Base-by-base conservation (phyloP, 2,329 filamentous ascomycete genomes). In the Ceratocystis alfenasii region DNA sequence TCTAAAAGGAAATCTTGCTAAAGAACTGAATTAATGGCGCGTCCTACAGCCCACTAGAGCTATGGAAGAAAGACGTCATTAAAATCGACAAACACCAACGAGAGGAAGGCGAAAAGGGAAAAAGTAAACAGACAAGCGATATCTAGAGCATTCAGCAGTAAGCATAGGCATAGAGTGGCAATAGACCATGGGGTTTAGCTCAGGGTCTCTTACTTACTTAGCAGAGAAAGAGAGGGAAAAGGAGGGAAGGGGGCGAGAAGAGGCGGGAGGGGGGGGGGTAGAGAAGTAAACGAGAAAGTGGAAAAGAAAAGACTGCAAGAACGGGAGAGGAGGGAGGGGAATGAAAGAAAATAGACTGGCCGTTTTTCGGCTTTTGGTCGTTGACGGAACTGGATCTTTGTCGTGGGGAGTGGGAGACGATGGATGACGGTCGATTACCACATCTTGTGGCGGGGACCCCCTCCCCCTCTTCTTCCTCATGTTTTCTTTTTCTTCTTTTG, bases 321-420 rank as follows among this genome's bases (percentile, higher is more conserved):
- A 25, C 15, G 6, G 17, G 48, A 50, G 17, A 50, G 22, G 17
- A 20, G 17, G 48, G 22, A 1, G 46, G 46, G 17, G 8, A 5
- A 48, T 17, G 46, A 48, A 20, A 17, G 17, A 20, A 50, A 20
- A 50, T 20, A 50, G 22, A 25, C n/a, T 20, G 17, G 8, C 48
- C 20, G 22, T n/a, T 53, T 15, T 25, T 50, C 20, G 63, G 30
- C 66, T 53, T 41, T 64, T 62, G 22, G 53, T 8, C 25, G 53
- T 28, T 15, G 4, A 17, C 28, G 25, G 50, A 50, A 25, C 46
- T 20, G 46, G n/a, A 8, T 36, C 62, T 62, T 44, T 64, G 63
- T 55, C 44, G 55, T 67, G 36, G 10, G 10, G 12, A 41, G 36
- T 41, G 36, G 36, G 36, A 66, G 67, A 44, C 66, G 68, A 65